Evolutionary conservation across 805 yeast species (phyloP).

Genomic region (Saccharomycopsis sp.): DNA sequence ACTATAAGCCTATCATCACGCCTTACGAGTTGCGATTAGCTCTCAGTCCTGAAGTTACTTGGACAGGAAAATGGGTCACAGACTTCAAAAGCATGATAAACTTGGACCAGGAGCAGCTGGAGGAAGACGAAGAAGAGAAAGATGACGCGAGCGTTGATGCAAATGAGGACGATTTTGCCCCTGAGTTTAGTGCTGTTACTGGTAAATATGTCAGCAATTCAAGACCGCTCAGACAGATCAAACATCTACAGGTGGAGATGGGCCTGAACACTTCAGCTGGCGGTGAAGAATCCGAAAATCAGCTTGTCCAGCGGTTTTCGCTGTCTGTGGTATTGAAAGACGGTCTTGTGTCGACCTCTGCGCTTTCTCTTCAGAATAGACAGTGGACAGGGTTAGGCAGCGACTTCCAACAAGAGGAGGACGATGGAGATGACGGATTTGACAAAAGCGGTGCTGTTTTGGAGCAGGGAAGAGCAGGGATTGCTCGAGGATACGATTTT

Average conservation of each 20-base stretch:
- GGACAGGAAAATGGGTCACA: constrained; percentile 94
- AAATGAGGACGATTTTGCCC: constrained; percentile 51
- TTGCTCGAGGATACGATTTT: constrained; percentile 77
- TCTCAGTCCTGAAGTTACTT: constrained; percentile 61
- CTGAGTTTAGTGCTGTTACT: constrained; percentile 83
- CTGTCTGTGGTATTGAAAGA: constrained; percentile 57
- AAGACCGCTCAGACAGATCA: constrained; percentile 63
- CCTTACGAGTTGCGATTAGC: constrained; percentile 89
- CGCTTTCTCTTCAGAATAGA: constrained; percentile 61
- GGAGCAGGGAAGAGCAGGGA: constrained; percentile 79
- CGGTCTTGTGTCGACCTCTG: constrained; percentile 80
- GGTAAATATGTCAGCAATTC: constrained; percentile 67
- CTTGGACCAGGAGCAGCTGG: constrained; percentile 34
- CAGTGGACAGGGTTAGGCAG: constrained; percentile 90
- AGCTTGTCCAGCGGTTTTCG: constrained; percentile 51
- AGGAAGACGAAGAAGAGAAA: constrained; percentile 27
- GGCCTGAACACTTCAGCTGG: constrained; percentile 26
- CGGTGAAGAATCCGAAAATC: constrained; percentile 27
- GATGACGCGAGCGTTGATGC: constrained; percentile 24
- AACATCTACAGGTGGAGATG: constrained; percentile 57
- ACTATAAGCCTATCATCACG: constrained; percentile 85
- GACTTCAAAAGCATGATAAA: constrained; percentile 57
- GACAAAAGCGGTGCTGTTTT: constrained; percentile 66
- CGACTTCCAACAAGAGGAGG: constrained; percentile 51
- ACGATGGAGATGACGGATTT: constrained; percentile 26